Evolutionary conservation across 2,329 filamentous ascomycete genomes (phyloP).

Genomic region (Grosmannia penicillata): DNA sequence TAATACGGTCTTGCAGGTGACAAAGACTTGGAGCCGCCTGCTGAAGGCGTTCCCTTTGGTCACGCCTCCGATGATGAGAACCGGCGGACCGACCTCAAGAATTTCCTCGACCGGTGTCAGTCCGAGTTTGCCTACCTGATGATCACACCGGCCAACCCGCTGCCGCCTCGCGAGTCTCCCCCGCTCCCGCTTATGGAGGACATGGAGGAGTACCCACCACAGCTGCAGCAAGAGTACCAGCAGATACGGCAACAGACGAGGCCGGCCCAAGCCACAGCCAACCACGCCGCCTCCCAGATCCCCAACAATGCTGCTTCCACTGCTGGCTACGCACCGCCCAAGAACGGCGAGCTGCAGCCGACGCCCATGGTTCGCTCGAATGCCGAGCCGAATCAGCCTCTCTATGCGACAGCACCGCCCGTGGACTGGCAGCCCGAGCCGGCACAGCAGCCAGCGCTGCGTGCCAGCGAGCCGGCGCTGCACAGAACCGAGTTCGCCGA

Average conservation of each 20-base stretch:
- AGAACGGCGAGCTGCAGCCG: slow-evolving; percentile 25
- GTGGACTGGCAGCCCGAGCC: slow-evolving; percentile 17
- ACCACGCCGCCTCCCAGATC: slow-evolving; percentile 36
- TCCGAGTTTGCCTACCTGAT: slow-evolving; percentile 54
- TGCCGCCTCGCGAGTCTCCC: slow-evolving; percentile 45
- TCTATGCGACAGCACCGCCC: slow-evolving; percentile 18
- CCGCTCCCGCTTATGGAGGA: slow-evolving; percentile 44
- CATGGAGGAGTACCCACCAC: slow-evolving; percentile 20
- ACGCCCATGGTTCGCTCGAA: slow-evolving; percentile 38
- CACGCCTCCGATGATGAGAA: slow-evolving; percentile 32
- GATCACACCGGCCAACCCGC: slow-evolving; percentile 51
- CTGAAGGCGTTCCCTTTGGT: slow-evolving; percentile 31
- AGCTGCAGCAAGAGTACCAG: slow-evolving; percentile 41
- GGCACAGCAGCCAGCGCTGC: neutral
- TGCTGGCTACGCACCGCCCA: slow-evolving; percentile 16
- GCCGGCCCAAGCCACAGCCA: slow-evolving; percentile 27
- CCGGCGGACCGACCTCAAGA: slow-evolving; percentile 38
- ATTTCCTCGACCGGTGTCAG: slow-evolving; percentile 49
- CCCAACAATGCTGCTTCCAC: no score
- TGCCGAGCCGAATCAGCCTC: slow-evolving; percentile 23
- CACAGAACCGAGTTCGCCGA: neutral
- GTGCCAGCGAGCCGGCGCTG: neutral
- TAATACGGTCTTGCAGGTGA: slow-evolving; percentile 21
- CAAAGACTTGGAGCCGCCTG: slow-evolving; percentile 23
- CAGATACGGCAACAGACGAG: slow-evolving; percentile 31